Conservation (phyloP, 2,329 filamentous ascomycete species). For the Aspergillus amoenus region DNA sequence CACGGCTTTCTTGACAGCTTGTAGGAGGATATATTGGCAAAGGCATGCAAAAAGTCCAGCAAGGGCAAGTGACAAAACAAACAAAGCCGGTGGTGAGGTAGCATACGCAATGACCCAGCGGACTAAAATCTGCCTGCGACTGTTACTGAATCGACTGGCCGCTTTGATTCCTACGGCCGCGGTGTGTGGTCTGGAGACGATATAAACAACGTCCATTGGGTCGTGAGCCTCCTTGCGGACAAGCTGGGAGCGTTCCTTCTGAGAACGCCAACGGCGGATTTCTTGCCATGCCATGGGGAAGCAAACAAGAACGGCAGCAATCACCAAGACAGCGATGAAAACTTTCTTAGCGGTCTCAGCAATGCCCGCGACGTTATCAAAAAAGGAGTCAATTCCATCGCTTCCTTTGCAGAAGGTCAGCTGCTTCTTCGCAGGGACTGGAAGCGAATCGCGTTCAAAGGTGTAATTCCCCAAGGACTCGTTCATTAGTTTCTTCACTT, state of each 20-base stretch:
- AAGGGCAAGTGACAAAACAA: constrained; percentile 77
- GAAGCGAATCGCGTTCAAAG: constrained; percentile 77
- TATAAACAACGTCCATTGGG: constrained; percentile 83
- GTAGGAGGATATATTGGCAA: constrained; percentile 78
- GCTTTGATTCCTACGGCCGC: constrained; percentile 70
- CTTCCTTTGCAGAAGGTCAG: constrained; percentile 88
- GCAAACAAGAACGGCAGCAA: constrained; percentile 71
- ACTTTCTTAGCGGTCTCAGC: constrained; percentile 69
- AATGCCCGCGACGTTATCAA: constrained; percentile 67
- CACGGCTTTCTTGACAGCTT: constrained; percentile 69
- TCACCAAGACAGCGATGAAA: constrained; percentile 72
- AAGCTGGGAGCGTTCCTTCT: constrained; percentile 67
- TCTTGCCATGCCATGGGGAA: constrained; percentile 79
- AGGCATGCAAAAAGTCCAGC: constrained; percentile 80
- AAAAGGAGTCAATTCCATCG: constrained; percentile 79
- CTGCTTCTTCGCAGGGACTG: constrained; percentile 76
- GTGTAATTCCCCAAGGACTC: constrained; percentile 68
- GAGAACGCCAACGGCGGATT: constrained; percentile 71
- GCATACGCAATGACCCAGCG: constrained; percentile 85
- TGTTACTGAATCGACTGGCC: constrained; percentile 61
- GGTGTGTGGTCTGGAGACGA: constrained; percentile 77
- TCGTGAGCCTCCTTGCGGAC: constrained; percentile 69
- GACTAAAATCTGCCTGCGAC: constrained; percentile 67
- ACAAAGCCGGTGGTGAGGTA: constrained; percentile 81
- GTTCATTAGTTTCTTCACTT: constrained; percentile 73